Evolutionary conservation across 1,284 basidiomycete genomes (phyloP).

Genomic region (Rhodotorula mucilaginosa): DNA sequence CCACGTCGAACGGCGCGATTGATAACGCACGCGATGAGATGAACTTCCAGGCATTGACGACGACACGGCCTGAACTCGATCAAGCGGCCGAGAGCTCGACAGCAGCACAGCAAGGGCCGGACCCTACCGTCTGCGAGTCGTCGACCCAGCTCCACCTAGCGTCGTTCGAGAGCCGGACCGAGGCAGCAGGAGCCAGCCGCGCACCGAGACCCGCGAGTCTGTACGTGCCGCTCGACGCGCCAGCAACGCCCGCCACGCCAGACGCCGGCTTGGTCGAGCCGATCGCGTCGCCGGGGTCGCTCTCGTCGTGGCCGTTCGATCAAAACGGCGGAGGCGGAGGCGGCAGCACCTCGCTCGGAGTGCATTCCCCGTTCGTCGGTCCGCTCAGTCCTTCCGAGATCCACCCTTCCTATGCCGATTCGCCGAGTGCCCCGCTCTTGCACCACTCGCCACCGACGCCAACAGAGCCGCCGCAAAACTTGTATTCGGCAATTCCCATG

Average conservation of each 20-base stretch:
- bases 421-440: conserved; percentile 1
- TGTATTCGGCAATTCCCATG: conserved; percentile 34
- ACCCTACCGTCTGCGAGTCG: neutral
- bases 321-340: neutral
- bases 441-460: conserved; percentile 8
- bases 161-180: neutral
- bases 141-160: neutral
- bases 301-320: conserved; percentile 33
- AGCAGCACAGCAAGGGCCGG: neutral
- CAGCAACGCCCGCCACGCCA: neutral
- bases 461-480: conserved; percentile 10
- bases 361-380: neutral
- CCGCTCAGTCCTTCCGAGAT: conserved; percentile 33
- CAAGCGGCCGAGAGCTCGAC: neutral
- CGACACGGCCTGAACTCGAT: neutral
- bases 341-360: conserved; percentile 1
- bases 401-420: conserved; percentile 36
- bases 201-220: conserved; percentile 27
- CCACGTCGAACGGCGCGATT: too few relatives aligned
- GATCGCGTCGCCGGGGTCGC: conserved; percentile 7
- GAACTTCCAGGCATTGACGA: too few relatives aligned
- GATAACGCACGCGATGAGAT: too few relatives aligned
- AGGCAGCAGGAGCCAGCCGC: neutral
- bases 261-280: neutral
- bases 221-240: conserved; percentile 35